Percentiles rank a stretch among this genome's conserved stretches.
Evolutionary conservation across 192 early-diverging fungal species (phyloP).

Genomic region (Gigaspora rosea): DNA sequence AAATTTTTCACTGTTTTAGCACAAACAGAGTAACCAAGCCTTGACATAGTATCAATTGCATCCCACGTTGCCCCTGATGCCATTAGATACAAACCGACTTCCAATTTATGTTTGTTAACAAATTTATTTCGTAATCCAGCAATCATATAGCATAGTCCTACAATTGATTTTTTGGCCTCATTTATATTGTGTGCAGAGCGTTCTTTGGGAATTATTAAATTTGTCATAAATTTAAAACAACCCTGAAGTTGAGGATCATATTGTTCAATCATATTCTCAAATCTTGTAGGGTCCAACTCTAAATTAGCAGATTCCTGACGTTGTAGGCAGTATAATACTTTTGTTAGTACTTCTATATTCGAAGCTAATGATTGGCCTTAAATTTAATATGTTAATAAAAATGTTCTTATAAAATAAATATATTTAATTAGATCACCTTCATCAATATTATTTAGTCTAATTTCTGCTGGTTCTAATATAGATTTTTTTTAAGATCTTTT

Average conservation of each 20-base stretch:
- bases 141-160: background rate
- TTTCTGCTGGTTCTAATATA: slow-evolving; percentile 2
- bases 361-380: background rate
- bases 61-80: background rate
- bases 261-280: background rate
- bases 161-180: background rate
- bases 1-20: background rate
- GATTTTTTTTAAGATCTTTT: background rate
- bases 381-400: slow-evolving; percentile 6
- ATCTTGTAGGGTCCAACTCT: background rate
- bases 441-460: background rate
- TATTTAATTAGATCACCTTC: background rate
- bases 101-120: background rate
- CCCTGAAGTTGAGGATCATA: background rate
- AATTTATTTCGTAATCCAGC: slow-evolving; percentile 1
- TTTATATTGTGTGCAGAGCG: too few species aligned
- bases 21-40: background rate
- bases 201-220: background rate
- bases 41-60: slow-evolving; percentile 11
- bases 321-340: background rate
- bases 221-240: slow-evolving; percentile 3
- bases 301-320: background rate
- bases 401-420: background rate
- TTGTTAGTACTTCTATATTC: background rate
- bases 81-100: background rate